phyloP scores from a whole-genome alignment of 306 rosid species.

The Gastrolobium villosum region DNA sequence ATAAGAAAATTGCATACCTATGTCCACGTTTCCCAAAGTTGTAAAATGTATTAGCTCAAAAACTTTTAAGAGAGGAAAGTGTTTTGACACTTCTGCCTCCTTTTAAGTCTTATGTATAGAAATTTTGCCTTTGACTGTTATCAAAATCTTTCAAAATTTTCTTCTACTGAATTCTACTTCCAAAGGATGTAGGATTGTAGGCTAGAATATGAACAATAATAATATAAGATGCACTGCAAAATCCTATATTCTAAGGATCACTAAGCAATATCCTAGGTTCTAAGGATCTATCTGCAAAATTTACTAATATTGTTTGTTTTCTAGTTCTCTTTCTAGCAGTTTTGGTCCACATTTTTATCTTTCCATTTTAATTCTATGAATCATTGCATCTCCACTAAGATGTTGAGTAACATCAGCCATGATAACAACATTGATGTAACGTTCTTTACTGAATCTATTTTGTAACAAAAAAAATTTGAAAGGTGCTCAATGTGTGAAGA shows the following conservation, averaged over 20 bases:
- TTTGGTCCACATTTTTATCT: background rate
- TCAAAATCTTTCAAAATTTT: background rate
- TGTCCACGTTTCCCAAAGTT: background rate
- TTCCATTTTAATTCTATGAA: background rate
- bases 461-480: background rate
- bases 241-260: background rate
- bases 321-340: background rate
- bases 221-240: background rate
- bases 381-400: constrained; percentile 16
- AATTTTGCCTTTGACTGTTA: background rate
- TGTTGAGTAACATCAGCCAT: constrained; percentile 21
- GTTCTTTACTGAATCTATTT: background rate
- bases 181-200: background rate
- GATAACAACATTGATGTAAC: background rate
- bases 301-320: too few relatives aligned
- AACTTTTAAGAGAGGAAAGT: background rate
- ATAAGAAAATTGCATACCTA: too few relatives aligned
- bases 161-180: background rate
- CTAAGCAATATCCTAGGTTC: background rate
- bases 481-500: background rate
- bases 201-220: background rate
- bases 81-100: background rate
- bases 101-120: background rate
- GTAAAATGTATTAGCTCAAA: background rate
- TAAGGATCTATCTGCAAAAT: too few relatives aligned